A percentile compares a stretch with the other conserved stretches of the same genome.
Conservation (phyloP, 495 filamentous ascomycete genomes). For the Bathelium albidoporum region DNA sequence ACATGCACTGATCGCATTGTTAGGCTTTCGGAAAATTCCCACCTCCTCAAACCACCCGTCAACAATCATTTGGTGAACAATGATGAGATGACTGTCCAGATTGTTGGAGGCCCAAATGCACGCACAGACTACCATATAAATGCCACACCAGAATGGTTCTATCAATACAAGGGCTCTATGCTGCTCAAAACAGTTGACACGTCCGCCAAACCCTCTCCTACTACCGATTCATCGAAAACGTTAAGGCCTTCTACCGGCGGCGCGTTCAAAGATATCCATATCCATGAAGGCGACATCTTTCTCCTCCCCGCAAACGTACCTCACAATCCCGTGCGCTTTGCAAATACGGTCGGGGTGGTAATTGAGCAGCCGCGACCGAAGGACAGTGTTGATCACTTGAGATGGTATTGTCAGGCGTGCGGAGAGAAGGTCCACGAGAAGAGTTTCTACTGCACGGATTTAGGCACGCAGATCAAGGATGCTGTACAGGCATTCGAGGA, state of each 20-base stretch:
- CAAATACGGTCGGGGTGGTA: conserved; percentile 68
- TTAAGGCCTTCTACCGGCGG: conserved; percentile 21
- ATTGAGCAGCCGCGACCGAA: conserved; percentile 75
- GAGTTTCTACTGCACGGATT: conserved; percentile 75
- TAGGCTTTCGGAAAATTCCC: conserved; percentile 87
- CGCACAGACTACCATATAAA: conserved; percentile 99
- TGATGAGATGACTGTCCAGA: conserved; percentile 69
- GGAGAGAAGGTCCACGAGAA: conserved; percentile 71
- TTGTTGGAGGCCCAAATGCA: conserved; percentile 93
- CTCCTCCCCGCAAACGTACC: conserved; percentile 82
- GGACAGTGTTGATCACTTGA: conserved; percentile 61
- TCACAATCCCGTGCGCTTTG: conserved; percentile 66
- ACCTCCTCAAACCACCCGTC: conserved; percentile 87
- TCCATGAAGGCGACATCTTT: conserved; percentile 91
- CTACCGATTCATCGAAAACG: not conserved
- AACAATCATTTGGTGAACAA: conserved; percentile 98
- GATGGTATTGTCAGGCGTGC: conserved; percentile 82
- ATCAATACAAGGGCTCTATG: conserved; percentile 89
- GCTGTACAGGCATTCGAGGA: conserved; percentile 76
- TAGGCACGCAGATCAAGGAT: conserved; percentile 94
- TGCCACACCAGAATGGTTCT: conserved; percentile 93
- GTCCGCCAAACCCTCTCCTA: not conserved
- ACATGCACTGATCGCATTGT: not conserved
- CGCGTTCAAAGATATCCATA: conserved; percentile 70
- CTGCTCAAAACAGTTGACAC: conserved; percentile 75